These are phyloP conservation scores for Alternaria angustiovoidea DNA, from an alignment of 2,329 filamentous ascomycete genomes.

Conservation along the genomic window DNA sequence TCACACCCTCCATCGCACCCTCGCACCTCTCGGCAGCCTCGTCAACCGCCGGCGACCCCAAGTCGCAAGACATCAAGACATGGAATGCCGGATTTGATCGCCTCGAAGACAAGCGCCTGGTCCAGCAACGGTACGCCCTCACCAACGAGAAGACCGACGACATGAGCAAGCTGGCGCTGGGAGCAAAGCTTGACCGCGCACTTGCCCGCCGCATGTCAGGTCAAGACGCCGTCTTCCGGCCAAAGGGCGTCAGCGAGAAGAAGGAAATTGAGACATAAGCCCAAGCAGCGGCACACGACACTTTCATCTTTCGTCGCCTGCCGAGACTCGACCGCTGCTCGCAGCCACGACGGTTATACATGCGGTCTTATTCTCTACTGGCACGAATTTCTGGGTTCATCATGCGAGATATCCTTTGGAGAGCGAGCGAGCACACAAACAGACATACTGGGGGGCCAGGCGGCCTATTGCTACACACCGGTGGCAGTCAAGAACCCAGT, in stretches of 20 bases:
- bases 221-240: slow-evolving; percentile 87
- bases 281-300: background rate
- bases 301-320: slow-evolving; percentile 1
- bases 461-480: background rate
- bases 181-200: slow-evolving; percentile 89
- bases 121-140: slow-evolving; percentile 81
- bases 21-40: slow-evolving; percentile 51
- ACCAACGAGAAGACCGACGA: slow-evolving; percentile 81
- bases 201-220: slow-evolving; percentile 84
- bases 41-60: slow-evolving; percentile 53
- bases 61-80: slow-evolving; percentile 72
- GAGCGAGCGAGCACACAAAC: background rate
- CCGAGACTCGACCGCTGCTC: slow-evolving; percentile 13
- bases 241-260: slow-evolving; percentile 51
- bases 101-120: slow-evolving; percentile 87
- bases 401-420: slow-evolving; percentile 20
- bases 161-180: slow-evolving; percentile 84
- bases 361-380: slow-evolving; percentile 6
- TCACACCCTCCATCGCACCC: slow-evolving; percentile 60
- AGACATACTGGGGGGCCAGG: background rate
- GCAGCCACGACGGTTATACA: slow-evolving; percentile 9
- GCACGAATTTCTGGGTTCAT: slow-evolving; percentile 12
- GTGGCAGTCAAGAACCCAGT: background rate
- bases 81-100: slow-evolving; percentile 83
- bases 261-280: slow-evolving; percentile 39